Evolutionary conservation across 371 early-diverging fungal genomes (phyloP), one percentile per base, ranked within the genome.

Genomic region (Vairimorpha necatrix): DNA sequence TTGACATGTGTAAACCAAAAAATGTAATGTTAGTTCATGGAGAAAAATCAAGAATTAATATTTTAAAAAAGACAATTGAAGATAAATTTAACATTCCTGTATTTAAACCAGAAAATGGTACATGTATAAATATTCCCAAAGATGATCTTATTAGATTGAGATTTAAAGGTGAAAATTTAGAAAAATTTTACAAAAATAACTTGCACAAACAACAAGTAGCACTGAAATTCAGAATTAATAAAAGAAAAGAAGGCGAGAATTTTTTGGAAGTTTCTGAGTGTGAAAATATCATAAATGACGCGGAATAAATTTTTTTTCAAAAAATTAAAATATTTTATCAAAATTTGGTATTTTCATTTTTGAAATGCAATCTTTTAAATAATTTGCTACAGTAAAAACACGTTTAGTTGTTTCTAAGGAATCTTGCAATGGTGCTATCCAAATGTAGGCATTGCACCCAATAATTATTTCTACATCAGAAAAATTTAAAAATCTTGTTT

Each of bases 1-100:
- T 98, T 65, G 88, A 90, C 0, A 92, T 93, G 84, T 92, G 92
- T 39, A 88, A 89, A 50, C 94, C 97, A 9, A 87, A 88, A 30
- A 91, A 95, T 85, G 94, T 98, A 0, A 90, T 97, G 32, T 85
- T 98, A n/a, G 97, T 98, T 0, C 99, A 98, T 78, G 99, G 99
- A 1, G 97, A 96, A 78, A 90, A 89, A 80, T 83, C 84, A 9
- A 90, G 91, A 69, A 96, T 97, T 96, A 88, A 87, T 16, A 88
- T 87, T 46, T 83, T 98, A 50, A 90, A 92, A 74, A 69, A 80
- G 42, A 76, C 77, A 54, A 90, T 97, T 22, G 42, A 33, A 30
- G 50, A 77, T 26, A 72, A 71, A 50, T 75, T 71, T 46, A 50
- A 61, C 18, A 67, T 77, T 16, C 74, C 70, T 0, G 75, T 78